Conservation (phyloP, 495 filamentous ascomycete genomes). For the Lepraria neglecta region DNA sequence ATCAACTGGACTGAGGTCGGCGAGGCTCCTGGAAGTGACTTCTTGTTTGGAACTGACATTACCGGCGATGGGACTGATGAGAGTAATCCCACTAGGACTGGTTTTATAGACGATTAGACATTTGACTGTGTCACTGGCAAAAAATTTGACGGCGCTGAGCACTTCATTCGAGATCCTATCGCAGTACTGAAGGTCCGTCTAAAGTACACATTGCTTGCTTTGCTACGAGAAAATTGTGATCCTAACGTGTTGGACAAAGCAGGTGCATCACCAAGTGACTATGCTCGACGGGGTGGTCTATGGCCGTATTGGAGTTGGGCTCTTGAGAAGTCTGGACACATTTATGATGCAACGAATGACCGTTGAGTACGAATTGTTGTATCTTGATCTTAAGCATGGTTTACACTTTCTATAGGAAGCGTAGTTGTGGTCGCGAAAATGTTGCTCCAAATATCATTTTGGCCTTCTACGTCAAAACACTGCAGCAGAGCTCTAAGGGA, state of each 20-base stretch:
- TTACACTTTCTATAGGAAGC: too few relatives aligned
- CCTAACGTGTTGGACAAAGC: background rate
- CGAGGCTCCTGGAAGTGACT: too few relatives aligned
- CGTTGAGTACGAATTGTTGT: background rate
- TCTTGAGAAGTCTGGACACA: background rate
- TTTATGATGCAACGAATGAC: background rate
- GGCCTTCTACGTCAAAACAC: too few relatives aligned
- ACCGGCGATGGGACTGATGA: background rate
- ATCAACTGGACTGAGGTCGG: too few relatives aligned
- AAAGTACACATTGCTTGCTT: background rate
- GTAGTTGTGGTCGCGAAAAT: too few relatives aligned
- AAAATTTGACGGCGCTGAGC: background rate
- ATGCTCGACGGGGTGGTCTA: background rate
- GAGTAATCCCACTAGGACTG: background rate
- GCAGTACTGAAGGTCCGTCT: background rate
- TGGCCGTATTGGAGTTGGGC: constrained; percentile 3
- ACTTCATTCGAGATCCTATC: background rate
- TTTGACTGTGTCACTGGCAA: background rate
- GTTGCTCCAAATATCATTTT: too few relatives aligned
- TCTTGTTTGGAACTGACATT: too few relatives aligned
- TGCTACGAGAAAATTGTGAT: background rate
- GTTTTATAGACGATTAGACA: background rate
- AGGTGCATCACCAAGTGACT: background rate
- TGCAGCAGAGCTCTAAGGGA: too few relatives aligned
- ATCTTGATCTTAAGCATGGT: too few relatives aligned